These are phyloP conservation scores for Candida broadrunensis DNA, from an alignment of 805 yeast species.

Conservation along the genomic window DNA sequence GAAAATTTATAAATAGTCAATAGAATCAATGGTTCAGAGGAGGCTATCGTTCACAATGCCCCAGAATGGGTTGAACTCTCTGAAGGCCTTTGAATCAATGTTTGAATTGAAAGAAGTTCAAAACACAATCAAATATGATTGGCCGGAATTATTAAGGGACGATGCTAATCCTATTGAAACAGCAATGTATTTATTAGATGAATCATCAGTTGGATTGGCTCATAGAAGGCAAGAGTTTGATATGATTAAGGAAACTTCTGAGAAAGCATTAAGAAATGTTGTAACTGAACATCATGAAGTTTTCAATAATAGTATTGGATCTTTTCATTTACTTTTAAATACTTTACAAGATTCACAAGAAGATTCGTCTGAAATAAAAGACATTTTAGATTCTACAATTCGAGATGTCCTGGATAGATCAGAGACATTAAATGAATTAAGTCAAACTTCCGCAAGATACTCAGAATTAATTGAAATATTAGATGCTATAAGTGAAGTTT, in stretches of 20 bases:
- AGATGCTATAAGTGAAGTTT: constrained; percentile 61
- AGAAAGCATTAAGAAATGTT: constrained; percentile 57
- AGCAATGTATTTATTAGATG: constrained; percentile 80
- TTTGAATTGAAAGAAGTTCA: constrained; percentile 33
- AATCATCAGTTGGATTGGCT: constrained; percentile 88
- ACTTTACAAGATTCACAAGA: constrained; percentile 65
- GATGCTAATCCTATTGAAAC: constrained; percentile 76
- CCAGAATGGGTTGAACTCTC: background rate
- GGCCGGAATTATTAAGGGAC: constrained; percentile 38
- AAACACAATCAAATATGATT: constrained; percentile 38
- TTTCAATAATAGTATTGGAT: constrained; percentile 81
- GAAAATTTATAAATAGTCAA: background rate
- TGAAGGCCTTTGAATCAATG: constrained; percentile 22
- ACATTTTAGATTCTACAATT: constrained; percentile 47
- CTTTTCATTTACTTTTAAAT: constrained; percentile 69
- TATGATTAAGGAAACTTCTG: constrained; percentile 54
- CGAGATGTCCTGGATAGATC: constrained; percentile 51
- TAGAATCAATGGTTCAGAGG: constrained; percentile 3
- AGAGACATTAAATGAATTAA: constrained; percentile 60
- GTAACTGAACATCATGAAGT: constrained; percentile 82
- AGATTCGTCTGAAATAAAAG: constrained; percentile 46
- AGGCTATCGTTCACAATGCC: constrained; percentile 6
- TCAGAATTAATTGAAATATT: constrained; percentile 69
- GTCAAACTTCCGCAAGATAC: constrained; percentile 58
- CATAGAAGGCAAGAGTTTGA: constrained; percentile 66